These are phyloP conservation scores for Aspergillus incahuasiensis DNA, from an alignment of 495 filamentous ascomycete genomes.

Conservation along the genomic window DNA sequence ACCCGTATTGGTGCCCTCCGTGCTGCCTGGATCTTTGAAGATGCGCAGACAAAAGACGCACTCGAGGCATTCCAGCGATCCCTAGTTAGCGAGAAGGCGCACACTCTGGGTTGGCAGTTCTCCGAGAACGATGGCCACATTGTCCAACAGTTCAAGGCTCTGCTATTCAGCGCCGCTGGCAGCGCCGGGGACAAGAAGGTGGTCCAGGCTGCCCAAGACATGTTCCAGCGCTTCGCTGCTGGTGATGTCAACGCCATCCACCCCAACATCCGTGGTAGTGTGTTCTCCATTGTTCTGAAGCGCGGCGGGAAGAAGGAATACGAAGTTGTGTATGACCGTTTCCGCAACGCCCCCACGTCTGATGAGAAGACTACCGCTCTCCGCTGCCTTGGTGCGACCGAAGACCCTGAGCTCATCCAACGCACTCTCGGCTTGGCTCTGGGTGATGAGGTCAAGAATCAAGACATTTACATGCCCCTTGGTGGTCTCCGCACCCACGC, in stretches of 20 bases:
- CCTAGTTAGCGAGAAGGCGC: slow-evolving; percentile 70
- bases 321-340: slow-evolving; percentile 74
- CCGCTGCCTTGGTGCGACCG: slow-evolving; percentile 75
- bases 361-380: slow-evolving; percentile 97
- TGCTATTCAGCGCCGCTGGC: slow-evolving; percentile 60
- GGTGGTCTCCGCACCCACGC: slow-evolving; percentile 71
- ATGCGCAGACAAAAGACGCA: slow-evolving; percentile 63
- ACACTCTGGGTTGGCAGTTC: slow-evolving; percentile 85
- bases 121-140: slow-evolving; percentile 78
- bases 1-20: slow-evolving; percentile 70
- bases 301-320: slow-evolving; percentile 59
- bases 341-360: slow-evolving; percentile 76
- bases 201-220: slow-evolving; percentile 55
- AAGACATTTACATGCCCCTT: slow-evolving; percentile 90
- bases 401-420: slow-evolving; percentile 72
- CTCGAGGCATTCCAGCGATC: slow-evolving; percentile 77
- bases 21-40: slow-evolving; percentile 85
- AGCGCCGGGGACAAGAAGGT: slow-evolving; percentile 55
- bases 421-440: slow-evolving; percentile 71
- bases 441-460: slow-evolving; percentile 83
- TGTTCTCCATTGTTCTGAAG: slow-evolving; percentile 59
- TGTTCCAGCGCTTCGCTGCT: slow-evolving; percentile 58
- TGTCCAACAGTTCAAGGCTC: slow-evolving; percentile 74
- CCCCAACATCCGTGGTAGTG: slow-evolving; percentile 60
- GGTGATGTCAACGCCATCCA: slow-evolving; percentile 59